These are phyloP conservation scores for Pyrenula massariospora DNA, from an alignment of 495 filamentous ascomycete species.

Conservation along the genomic window DNA sequence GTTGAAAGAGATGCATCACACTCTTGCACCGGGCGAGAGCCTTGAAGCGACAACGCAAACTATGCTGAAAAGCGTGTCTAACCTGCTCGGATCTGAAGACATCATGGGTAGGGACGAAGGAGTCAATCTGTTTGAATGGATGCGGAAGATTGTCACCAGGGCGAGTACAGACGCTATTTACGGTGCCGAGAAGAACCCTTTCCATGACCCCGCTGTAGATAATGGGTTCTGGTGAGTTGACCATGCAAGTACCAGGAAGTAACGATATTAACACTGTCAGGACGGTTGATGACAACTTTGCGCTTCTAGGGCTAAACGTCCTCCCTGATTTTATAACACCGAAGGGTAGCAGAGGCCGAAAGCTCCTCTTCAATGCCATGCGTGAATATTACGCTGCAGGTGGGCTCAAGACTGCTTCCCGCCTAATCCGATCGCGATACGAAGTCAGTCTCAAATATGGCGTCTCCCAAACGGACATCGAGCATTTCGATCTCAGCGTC, in stretches of 20 bases:
- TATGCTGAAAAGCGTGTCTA: neutral
- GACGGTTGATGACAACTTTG: neutral
- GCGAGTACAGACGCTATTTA: neutral
- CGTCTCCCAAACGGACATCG: neutral
- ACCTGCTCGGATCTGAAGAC: neutral
- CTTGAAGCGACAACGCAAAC: neutral
- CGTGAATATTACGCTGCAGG: neutral
- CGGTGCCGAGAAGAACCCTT: neutral
- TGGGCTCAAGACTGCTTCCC: neutral
- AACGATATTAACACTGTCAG: neutral
- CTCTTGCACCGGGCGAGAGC: neutral
- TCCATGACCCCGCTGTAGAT: neutral
- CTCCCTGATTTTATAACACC: neutral
- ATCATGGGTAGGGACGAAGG: neutral
- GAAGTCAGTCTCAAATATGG: neutral
- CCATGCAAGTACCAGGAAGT: neutral
- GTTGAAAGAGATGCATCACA: neutral
- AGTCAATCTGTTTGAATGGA: neutral
- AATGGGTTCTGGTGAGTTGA: neutral
- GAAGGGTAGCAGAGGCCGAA: neutral
- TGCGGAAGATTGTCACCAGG: neutral
- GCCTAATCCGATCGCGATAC: neutral
- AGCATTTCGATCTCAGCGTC: neutral
- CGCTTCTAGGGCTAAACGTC: neutral
- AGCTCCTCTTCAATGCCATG: neutral